Conservation (phyloP, 1,139 yeast genomes). For the Pichia norvegensis region DNA sequence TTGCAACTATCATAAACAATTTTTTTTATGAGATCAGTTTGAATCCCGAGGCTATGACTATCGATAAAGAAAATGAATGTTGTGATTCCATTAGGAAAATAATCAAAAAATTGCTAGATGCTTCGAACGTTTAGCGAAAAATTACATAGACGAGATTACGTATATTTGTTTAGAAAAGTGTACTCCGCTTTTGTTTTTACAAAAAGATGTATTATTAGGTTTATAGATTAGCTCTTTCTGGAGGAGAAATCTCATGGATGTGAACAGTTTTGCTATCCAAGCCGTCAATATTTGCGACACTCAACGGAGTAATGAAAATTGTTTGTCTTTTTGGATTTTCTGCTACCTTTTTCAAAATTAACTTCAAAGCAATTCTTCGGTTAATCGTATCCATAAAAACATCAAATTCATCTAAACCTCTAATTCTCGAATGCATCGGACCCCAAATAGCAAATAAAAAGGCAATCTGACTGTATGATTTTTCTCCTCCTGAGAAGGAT, state of each 20-base stretch:
- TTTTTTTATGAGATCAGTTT: slow-evolving; percentile 11
- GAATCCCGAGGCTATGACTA: not conserved
- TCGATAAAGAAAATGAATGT: slow-evolving; percentile 10
- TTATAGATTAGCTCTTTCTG: slow-evolving; percentile 20
- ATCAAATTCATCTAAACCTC: slow-evolving; percentile 95
- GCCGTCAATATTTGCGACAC: slow-evolving; percentile 70
- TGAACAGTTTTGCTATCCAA: slow-evolving; percentile 53
- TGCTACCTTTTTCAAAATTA: slow-evolving; percentile 62
- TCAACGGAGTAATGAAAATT: slow-evolving; percentile 91
- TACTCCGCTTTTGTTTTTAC: too few species aligned
- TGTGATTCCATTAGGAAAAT: slow-evolving; percentile 14
- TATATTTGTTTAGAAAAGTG: too few species aligned
- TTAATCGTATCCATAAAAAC: slow-evolving; percentile 96
- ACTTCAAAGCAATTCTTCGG: slow-evolving; percentile 67
- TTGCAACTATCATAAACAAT: slow-evolving; percentile 9
- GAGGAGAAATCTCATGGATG: slow-evolving; percentile 62
- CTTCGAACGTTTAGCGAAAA: not conserved
- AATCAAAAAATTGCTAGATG: not conserved
- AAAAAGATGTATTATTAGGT: not conserved
- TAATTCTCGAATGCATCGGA: slow-evolving; percentile 76
- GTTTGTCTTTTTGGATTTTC: slow-evolving; percentile 68
- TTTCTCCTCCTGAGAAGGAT: slow-evolving; percentile 94
- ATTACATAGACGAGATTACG: too few species aligned
- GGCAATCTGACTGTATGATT: slow-evolving; percentile 87
- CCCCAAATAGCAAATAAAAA: slow-evolving; percentile 87